Evolutionary conservation across 1,284 basidiomycete species (phyloP).

Genomic region (Hypsizygus ulmarius): DNA sequence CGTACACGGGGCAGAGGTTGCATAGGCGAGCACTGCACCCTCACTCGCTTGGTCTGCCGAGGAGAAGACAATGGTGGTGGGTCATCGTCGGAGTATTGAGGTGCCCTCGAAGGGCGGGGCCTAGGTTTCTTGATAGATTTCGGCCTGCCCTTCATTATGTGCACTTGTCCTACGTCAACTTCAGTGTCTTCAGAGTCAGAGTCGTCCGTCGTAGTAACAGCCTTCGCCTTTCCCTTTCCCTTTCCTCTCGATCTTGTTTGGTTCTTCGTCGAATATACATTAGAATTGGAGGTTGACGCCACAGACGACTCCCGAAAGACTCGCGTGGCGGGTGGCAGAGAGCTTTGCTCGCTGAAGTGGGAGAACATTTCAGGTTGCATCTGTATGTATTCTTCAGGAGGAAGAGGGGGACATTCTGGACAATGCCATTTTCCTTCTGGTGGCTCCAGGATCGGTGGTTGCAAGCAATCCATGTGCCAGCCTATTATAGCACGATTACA

Average conservation of each 20-base stretch:
- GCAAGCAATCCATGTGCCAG: conserved; percentile 90
- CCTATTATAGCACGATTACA: conserved; percentile 41
- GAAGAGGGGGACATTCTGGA: conserved; percentile 51
- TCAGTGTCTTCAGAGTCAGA: conserved; percentile 31
- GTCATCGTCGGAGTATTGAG: conserved; percentile 20
- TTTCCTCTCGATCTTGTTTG: conserved; percentile 20
- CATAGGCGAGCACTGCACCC: conserved; percentile 25
- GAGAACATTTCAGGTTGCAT: conserved; percentile 14
- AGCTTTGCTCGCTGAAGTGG: conserved; percentile 6
- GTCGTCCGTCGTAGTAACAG: conserved; percentile 21
- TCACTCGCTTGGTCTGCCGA: conserved; percentile 27
- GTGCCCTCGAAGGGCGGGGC: conserved; percentile 10
- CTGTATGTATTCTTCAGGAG: conserved; percentile 9
- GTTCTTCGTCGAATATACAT: conserved; percentile 16
- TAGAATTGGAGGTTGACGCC: conserved; percentile 49
- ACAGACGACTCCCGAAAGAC: conserved; percentile 39
- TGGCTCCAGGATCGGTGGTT: conserved; percentile 66
- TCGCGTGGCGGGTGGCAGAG: conserved; percentile 13
- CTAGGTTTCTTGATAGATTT: conserved; percentile 26
- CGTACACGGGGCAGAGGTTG: conserved; percentile 44
- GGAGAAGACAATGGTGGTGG: conserved; percentile 12
- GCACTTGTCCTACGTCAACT: conserved; percentile 24
- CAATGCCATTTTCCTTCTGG: conserved; percentile 80
- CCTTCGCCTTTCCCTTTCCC: conserved; percentile 31
- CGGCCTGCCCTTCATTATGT: conserved; percentile 21